A percentile compares a stretch with the other conserved stretches of the same genome.
Conservation (phyloP, 1,139 yeast genomes). For the Diutina mesorugosa region DNA sequence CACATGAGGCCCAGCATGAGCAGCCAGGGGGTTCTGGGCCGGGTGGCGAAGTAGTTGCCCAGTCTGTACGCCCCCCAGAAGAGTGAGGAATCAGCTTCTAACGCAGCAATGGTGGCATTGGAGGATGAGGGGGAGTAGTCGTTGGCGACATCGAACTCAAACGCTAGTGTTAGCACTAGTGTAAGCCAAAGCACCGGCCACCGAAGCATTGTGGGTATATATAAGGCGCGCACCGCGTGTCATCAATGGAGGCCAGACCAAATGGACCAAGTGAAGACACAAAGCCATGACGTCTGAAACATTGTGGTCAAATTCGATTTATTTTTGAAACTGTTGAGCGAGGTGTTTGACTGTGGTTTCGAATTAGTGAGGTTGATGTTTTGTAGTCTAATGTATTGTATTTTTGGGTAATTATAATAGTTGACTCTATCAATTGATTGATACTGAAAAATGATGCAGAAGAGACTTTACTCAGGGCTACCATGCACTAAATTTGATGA, state of each 20-base stretch:
- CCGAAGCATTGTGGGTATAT: background rate
- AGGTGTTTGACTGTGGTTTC: background rate
- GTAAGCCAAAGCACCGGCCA: background rate
- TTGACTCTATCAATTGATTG: too few relatives aligned
- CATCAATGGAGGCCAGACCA: too few relatives aligned
- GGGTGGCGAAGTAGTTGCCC: conserved; percentile 70
- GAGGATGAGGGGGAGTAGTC: background rate
- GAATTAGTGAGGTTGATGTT: too few relatives aligned
- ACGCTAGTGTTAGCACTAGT: background rate
- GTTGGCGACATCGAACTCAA: background rate
- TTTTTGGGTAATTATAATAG: too few relatives aligned
- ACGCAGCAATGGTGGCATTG: background rate
- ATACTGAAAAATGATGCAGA: too few relatives aligned
- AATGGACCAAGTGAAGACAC: too few relatives aligned
- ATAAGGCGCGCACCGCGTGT: background rate
- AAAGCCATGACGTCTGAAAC: too few relatives aligned
- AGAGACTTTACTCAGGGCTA: too few relatives aligned
- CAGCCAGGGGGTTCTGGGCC: conserved; percentile 72
- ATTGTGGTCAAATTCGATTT: too few relatives aligned
- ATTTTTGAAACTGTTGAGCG: too few relatives aligned
- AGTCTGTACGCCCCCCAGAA: conserved; percentile 93
- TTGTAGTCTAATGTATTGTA: too few relatives aligned
- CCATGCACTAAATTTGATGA: too few relatives aligned
- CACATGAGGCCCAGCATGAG: conserved; percentile 79
- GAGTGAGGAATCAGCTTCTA: background rate